Base-by-base conservation (phyloP, 2,329 filamentous ascomycete species). In the Aspergillus quadricinctus region DNA sequence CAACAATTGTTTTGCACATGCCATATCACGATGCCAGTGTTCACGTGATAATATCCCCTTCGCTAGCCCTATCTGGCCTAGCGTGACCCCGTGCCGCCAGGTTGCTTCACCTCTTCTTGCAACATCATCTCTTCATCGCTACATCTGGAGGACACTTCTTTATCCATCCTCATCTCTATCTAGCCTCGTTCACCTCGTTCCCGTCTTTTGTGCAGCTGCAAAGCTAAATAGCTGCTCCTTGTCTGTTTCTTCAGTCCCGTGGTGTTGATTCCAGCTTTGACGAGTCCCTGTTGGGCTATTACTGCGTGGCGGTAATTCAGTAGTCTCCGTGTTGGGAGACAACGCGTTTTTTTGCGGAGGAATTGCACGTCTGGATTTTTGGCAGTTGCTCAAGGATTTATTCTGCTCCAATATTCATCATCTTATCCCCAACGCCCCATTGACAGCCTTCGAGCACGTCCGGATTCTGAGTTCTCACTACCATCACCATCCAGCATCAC, bases 61-160 rank as follows among this genome's bases (percentile, higher is more conserved):
- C n/a, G 37, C 27, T 41, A 53, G 3, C 61, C 58, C 7, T 14
- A 58, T 59, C 25, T 4, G 56, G 66, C 41, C 59, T 69, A 69
- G 66, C 57, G 62, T 52, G 54, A 35, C 53, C 58, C 57, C 61
- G 59, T 64, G 65, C 57, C 62, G 53, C 37, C 48, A 27, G 49
- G 53, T 56, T 61, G 49, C 50, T 54, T 60, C 57, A 59, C 56
- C 48, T 57, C 58, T 52, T 63, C 60, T 59, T 57, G 53, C 58
- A 61, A 64, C 65, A 29, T 65, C 61, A 60, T 58, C 62, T 63
- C 60, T 61, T 64, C 62, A 59, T 57, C 64, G 43, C 43, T 25
- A 7, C 43, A 25, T 1, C 23, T 25, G 21, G 43, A 25, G 43
- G 43, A 14, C 43, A 5, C 52, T 50, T 41, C 46, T 53, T 56